Conservation (phyloP, 176 grass and related monocot genomes). For the Triticum timopheevii region DNA sequence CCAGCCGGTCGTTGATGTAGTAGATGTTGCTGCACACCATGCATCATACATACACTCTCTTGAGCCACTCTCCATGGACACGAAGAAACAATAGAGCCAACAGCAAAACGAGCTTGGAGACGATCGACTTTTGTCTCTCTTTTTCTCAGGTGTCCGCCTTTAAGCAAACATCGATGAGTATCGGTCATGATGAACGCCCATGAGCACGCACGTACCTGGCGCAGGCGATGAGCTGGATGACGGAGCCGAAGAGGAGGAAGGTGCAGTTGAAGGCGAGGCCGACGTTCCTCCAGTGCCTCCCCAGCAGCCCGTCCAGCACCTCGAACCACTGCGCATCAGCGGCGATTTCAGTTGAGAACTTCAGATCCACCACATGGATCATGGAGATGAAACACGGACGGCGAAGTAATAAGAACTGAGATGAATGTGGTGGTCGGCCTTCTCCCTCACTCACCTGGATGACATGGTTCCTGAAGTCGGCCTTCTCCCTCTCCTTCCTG, state of each 20-base stretch:
- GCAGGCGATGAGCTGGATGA: constrained; percentile 99
- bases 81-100: neutral
- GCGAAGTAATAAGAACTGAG: no score
- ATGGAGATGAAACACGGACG: neutral
- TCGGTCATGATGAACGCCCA: neutral
- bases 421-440: neutral
- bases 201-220: constrained; percentile 58
- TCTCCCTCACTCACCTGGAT: constrained; percentile 62
- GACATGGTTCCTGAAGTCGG: constrained; percentile 94
- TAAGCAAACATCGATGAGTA: neutral
- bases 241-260: constrained; percentile 97
- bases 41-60: neutral
- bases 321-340: constrained; percentile 76
- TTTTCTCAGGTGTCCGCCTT: neutral
- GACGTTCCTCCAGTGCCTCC: constrained; percentile 94
- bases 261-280: constrained; percentile 99
- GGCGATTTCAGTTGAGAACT: no score
- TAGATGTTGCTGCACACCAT: constrained; percentile 80
- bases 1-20: constrained; percentile 99
- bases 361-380: no score
- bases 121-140: neutral
- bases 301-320: constrained; percentile 93
- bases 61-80: no score
- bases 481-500: constrained; percentile 96
- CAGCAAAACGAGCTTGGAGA: neutral